Base-by-base conservation (phyloP, 73 alveolate genomes). In the Halteria grandinella region DNA sequence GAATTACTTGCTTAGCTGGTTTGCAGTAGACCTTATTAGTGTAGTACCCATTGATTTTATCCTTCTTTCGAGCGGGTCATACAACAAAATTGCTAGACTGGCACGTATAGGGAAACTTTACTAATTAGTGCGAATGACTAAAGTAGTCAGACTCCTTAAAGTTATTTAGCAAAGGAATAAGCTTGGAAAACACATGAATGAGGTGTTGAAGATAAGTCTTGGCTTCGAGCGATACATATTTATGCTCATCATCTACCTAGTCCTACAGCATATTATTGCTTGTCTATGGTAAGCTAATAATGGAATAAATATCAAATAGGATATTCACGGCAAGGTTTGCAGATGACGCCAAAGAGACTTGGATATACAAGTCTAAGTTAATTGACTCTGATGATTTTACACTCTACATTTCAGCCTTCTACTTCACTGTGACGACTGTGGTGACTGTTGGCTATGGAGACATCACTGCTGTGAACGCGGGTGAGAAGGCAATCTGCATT, bases 401-500 rank as follows among this genome's bases (percentile, higher is more conserved):
- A 3, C 80, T 66, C 57, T 91, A 91, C 72, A 63, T 91, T 31
- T 55, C 89, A 7, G 90, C 97, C 33, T 70, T 89, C 53, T 91
- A 91, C 66, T 91, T 79, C 80, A 83, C 92, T 50, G 86, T 91
- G 39, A 91, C 97, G 1, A 91, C 97, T 15, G 63, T 91, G 69
- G 83, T 90, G 5, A 91, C 97, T 0, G 96, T 91, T 28, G 97
- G 97, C 0, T 91, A 91, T 76, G 97, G 97, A 10, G 96, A 91
- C 60, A 83, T 83, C 14, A 32, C 75, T 40, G 78, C 87, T 17
- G 20, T 55, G 37, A 83, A 80, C 24, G 24, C 70, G 18, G 55
- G 45, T 5, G 92, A 83, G 48, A 73, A 60, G 69, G 34, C 47
- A 14, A 48, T 70, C 21, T 31, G 66, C 50, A 72, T 81, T 17